Base-by-base conservation (phyloP, 176 grass and related monocot species). In the Oryza australiensis region DNA sequence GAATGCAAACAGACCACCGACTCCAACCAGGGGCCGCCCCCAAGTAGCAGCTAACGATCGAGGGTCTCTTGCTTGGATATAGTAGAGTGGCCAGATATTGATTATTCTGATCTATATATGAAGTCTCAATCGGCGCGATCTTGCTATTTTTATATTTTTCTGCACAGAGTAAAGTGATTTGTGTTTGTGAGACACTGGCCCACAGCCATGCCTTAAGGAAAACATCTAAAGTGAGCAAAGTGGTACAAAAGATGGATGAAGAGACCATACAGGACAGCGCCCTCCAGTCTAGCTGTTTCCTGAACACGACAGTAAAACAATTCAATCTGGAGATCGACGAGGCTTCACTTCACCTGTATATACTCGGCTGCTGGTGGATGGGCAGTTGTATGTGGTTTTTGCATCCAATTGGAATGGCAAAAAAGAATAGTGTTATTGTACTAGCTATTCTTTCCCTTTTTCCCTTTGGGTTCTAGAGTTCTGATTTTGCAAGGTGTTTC, bases 1-100 rank as follows among this genome's bases (percentile, higher is more conserved):
- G 60, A 99, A 99, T 88, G 97, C 97, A 30, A 99, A 99, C 82
- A 89, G 97, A 87, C 97, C 97, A n/a, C 77, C 97, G 66, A 99
- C 97, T 26, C 97, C 97, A 45, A 99, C 97, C 34, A 89, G 97
- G 84, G 97, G 93, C 51, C 97, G 97, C 35, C 91, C 97, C 20
- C 97, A 94, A 86, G 83, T 86, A 81, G 91, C 70, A 40, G 60
- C 79, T 62, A 94, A 92, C 49, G 97, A 99, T 85, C 84, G 93
- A 85, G 91, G 93, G 59, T 90, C 93, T 85, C 91, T 96, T 64
- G 97, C 97, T 63, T 99, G 97, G 97, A 99, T 99, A 87, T 96
- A 99, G 66, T 85, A 75, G 74, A 51, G 86, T 86, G 29, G 24
- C 69, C 62, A 78, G 26, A 79, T 32, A 78, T 82, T 77, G 72